phyloP scores from a whole-genome alignment of 73 alveolate species.

The Paramecium tetraurelia region DNA sequence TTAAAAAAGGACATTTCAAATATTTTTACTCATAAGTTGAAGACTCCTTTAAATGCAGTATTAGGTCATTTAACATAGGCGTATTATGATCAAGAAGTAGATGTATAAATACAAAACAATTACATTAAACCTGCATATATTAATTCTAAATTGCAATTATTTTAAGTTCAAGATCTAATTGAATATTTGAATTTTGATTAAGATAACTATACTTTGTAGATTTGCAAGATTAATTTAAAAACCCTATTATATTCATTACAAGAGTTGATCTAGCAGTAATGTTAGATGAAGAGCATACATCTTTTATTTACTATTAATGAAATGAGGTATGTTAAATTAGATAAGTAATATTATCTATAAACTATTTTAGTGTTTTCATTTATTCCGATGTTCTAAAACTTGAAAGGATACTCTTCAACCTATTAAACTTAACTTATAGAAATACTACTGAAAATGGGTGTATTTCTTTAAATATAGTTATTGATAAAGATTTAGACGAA shows the following conservation, averaged over 20 bases:
- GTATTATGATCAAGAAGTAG: not conserved
- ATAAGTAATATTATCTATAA: not conserved
- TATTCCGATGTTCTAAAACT: not conserved
- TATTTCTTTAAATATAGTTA: not conserved
- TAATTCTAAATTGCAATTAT: not conserved
- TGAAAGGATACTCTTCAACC: not conserved
- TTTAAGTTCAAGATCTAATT: not conserved
- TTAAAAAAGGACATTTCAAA: not conserved
- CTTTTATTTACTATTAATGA: not conserved
- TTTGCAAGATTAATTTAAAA: not conserved
- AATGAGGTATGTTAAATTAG: not conserved
- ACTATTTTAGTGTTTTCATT: not conserved
- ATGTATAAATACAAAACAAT: not conserved
- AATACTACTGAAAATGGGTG: not conserved
- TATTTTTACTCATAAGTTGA: constrained; percentile 23
- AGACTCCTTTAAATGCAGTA: not conserved
- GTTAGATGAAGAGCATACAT: not conserved
- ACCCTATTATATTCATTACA: not conserved
- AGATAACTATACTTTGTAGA: not conserved
- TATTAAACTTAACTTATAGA: not conserved
- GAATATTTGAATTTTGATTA: not conserved
- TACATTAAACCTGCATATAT: not conserved
- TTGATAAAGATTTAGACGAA: not conserved
- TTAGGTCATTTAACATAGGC: not conserved
- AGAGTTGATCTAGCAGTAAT: not conserved